Conservation (phyloP, 352 stramenopile species). For the Phytophthora capsici region DNA sequence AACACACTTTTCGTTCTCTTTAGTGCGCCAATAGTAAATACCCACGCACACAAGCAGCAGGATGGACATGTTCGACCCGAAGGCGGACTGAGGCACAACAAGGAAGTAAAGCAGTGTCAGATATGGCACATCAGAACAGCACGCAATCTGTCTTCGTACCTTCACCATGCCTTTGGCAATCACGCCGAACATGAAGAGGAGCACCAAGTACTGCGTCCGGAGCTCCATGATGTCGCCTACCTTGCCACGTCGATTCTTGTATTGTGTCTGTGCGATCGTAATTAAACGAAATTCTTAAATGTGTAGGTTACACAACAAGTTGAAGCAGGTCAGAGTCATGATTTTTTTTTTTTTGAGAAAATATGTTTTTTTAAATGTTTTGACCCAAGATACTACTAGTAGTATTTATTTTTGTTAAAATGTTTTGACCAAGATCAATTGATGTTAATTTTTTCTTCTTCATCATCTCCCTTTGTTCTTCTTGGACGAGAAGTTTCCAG, state of each 20-base stretch:
- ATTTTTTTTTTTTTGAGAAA: too few species aligned
- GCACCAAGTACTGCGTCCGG: constrained; percentile 70
- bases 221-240: constrained; percentile 32
- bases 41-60: constrained; percentile 65
- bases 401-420: too few species aligned
- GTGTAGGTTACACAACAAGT: not conserved
- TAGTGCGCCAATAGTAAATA: constrained; percentile 72
- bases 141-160: constrained; percentile 28
- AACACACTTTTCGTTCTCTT: constrained; percentile 57
- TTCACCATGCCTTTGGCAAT: constrained; percentile 71
- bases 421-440: too few species aligned
- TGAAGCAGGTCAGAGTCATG: not conserved
- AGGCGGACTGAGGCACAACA: constrained; percentile 46
- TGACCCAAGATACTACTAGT: too few species aligned
- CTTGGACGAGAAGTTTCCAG: not conserved
- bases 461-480: not conserved
- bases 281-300: constrained; percentile 2
- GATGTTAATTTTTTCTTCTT: too few species aligned
- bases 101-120: constrained; percentile 1
- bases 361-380: too few species aligned
- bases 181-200: constrained; percentile 74
- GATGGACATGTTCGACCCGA: constrained; percentile 71
- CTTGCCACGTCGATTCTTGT: constrained; percentile 36
- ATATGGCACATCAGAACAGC: not conserved
- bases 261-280: constrained; percentile 8